Evolutionary conservation across 257 asterid genomes (phyloP).

Genomic region (Anisodus acutangulus): DNA sequence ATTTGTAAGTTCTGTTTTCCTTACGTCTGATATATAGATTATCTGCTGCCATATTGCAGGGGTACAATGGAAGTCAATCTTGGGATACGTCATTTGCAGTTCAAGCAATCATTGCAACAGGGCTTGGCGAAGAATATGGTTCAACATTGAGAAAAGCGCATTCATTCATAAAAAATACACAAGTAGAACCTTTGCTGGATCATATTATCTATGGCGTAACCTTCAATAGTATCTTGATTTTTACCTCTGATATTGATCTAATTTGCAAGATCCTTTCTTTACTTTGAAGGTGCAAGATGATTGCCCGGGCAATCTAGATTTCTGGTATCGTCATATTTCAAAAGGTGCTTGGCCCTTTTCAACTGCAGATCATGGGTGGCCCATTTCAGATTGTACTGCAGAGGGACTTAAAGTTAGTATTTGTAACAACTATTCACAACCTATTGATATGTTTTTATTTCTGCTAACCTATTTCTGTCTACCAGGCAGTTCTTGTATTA

Average conservation of each 20-base stretch:
- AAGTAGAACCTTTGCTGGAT: slow-evolving; percentile 52
- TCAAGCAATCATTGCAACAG: slow-evolving; percentile 86
- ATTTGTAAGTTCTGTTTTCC: not conserved
- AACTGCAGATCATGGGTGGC: slow-evolving; percentile 99
- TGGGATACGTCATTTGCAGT: slow-evolving; percentile 91
- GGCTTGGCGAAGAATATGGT: slow-evolving; percentile 71
- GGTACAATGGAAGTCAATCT: slow-evolving; percentile 94
- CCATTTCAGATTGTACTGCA: slow-evolving; percentile 98
- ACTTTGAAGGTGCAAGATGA: slow-evolving; percentile 74
- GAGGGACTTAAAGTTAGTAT: slow-evolving; percentile 86
- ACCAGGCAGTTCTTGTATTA: slow-evolving; percentile 72
- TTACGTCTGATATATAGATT: slow-evolving; percentile 26
- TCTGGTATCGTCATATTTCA: slow-evolving; percentile 95
- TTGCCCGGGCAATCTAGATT: slow-evolving; percentile 80
- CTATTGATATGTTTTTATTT: slow-evolving; percentile 7
- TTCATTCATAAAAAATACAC: slow-evolving; percentile 65
- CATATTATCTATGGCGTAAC: slow-evolving; percentile 20
- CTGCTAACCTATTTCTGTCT: slow-evolving; percentile 36
- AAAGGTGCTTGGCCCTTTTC: slow-evolving; percentile 99
- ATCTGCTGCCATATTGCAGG: slow-evolving; percentile 51
- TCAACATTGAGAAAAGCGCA: slow-evolving; percentile 77
- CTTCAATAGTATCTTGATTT: slow-evolving; percentile 22
- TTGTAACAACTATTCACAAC: slow-evolving; percentile 21
- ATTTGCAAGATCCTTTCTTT: slow-evolving; percentile 33
- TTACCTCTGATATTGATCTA: slow-evolving; percentile 28